phyloP scores from a whole-genome alignment of 345 rosid species.

The Durio zibethinus region DNA sequence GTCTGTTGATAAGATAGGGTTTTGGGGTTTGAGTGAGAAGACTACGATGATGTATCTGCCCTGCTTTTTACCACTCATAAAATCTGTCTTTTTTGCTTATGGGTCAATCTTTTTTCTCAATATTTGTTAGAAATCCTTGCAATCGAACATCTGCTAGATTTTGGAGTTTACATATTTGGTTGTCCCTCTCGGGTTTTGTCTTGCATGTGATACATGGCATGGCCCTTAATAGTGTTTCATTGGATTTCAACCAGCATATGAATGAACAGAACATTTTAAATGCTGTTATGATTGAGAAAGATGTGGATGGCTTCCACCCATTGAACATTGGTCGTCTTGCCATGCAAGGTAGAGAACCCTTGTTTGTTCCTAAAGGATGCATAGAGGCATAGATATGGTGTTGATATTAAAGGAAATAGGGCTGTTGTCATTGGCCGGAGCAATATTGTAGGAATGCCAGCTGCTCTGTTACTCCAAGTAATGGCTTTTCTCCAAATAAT shows the following conservation, averaged over 20 bases:
- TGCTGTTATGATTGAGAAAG: constrained; percentile 76
- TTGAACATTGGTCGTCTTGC: constrained; percentile 81
- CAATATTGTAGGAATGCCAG: constrained; percentile 95
- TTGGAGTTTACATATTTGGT: background rate
- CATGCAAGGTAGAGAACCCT: constrained; percentile 81
- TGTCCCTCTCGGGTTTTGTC: background rate
- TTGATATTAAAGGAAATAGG: constrained; percentile 74
- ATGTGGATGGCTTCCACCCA: constrained; percentile 90
- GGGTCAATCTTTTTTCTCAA: background rate
- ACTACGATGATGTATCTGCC: background rate
- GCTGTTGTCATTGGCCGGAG: constrained; percentile 89
- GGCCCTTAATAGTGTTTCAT: background rate
- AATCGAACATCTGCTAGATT: background rate
- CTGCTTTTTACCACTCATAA: background rate
- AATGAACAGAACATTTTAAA: constrained; percentile 67
- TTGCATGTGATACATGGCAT: background rate
- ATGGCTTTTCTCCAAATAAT: constrained; percentile 5
- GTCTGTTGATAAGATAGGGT: background rate
- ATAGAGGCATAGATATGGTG: constrained; percentile 69
- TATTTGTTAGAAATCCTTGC: background rate
- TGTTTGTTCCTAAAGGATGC: constrained; percentile 89
- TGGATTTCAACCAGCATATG: constrained; percentile 56
- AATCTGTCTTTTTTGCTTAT: background rate
- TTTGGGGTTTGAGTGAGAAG: background rate
- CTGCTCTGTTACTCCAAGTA: constrained; percentile 83